Base-by-base conservation (phyloP, 73 alveolate genomes). In the Paramecium octaurelia region DNA sequence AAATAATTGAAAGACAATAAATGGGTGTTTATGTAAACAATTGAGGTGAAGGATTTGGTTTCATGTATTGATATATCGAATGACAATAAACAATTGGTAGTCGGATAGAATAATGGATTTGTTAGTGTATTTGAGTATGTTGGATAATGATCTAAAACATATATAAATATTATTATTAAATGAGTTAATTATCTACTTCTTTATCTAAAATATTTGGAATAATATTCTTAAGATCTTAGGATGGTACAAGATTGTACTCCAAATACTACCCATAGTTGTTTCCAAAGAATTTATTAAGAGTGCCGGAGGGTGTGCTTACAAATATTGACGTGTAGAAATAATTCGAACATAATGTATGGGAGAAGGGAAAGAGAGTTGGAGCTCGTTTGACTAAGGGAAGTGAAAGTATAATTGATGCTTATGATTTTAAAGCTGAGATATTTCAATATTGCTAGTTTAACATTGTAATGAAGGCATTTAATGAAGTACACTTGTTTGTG, bases 191-290 rank as follows among this genome's bases (percentile, higher is more conserved):
- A 14, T 75, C 88, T 35, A 42, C 88, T 11, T 80, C 91, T 24
- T 8, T 80, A 21, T 80, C 91, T 10, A 80, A 80, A 48, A 80
- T 80, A 48, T 80, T 80, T 46, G 91, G 75, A 40, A 80, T 80
- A 43, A 40, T 42, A 6, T 42, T 80, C 8, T 31, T 80, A 27
- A 40, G 91, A 80, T 34, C 91, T 44, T 10, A 24, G 20, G 91
- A 80, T 80, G 91, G 91, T 23, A 44, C 91, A 80, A 40, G 91
- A 43, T 27, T 80, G 21, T 80, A 80, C 23, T 80, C 91, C 23
- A 43, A 80, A 46, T 80, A 80, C 48, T 80, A 80, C 24, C 70
- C 91, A 42, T 24, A 46, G 46, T 64, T 38, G 12, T 80, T 80
- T 46, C 50, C 91, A 43, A 80, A 80, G 57, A 48, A 42, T 48